Evolutionary conservation across 2,329 filamentous ascomycete species (phyloP).

Genomic region (Bipolaris zeicola): DNA sequence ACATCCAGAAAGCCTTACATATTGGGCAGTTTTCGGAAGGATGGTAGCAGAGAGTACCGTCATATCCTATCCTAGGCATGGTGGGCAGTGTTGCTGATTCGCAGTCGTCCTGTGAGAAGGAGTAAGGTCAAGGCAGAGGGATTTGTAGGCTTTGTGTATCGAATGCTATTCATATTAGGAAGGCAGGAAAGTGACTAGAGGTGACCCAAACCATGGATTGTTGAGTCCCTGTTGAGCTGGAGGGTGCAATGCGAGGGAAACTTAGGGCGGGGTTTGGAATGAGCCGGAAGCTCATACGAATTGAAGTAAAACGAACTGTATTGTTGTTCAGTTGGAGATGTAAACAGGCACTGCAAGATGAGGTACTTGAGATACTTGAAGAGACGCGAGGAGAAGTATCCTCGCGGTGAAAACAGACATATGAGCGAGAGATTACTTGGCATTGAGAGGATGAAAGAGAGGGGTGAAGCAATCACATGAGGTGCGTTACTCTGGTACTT

Average conservation of each 20-base stretch:
- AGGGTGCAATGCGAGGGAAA: background rate
- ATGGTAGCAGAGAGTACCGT: conserved; percentile 30
- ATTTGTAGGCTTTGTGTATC: background rate
- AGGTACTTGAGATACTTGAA: background rate
- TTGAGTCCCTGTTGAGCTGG: background rate
- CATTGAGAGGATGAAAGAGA: background rate
- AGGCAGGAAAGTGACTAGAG: background rate
- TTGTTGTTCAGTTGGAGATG: background rate
- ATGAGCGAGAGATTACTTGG: too few species aligned
- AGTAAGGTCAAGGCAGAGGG: background rate
- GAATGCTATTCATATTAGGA: background rate
- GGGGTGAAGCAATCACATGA: background rate
- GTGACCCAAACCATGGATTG: background rate
- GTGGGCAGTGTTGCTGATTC: background rate
- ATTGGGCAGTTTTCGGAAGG: conserved; percentile 50
- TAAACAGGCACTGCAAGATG: background rate
- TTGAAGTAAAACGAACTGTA: background rate
- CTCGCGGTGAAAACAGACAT: background rate
- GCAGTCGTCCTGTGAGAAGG: background rate
- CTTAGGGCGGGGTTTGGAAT: background rate
- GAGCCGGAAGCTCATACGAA: too few species aligned
- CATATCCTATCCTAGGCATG: conserved; percentile 5
- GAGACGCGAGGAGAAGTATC: background rate
- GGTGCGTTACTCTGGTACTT: background rate
- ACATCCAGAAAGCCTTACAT: conserved; percentile 50